These are phyloP conservation scores for Sphaerulina vaccinii DNA, from an alignment of 2,329 filamentous ascomycete species.

Conservation along the genomic window DNA sequence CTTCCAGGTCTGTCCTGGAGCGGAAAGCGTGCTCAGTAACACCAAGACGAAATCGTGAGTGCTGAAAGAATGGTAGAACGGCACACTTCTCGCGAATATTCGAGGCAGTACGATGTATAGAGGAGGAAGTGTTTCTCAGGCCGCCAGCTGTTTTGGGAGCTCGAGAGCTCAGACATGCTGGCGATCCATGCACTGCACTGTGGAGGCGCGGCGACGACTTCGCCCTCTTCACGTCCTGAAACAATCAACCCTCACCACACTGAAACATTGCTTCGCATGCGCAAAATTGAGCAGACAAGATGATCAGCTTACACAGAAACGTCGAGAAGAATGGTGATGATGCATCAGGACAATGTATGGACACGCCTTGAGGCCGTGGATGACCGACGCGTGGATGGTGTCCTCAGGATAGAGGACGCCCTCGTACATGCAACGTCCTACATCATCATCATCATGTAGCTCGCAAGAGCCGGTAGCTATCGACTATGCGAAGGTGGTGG, in stretches of 20 bases:
- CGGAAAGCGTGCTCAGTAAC: too few species aligned
- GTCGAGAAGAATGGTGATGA: neutral
- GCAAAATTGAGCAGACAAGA: neutral
- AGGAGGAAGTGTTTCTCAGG: too few species aligned
- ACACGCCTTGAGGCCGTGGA: neutral
- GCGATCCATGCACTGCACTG: too few species aligned
- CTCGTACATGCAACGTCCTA: slow-evolving; percentile 1
- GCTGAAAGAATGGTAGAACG: too few species aligned
- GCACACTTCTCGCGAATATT: too few species aligned
- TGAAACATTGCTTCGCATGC: neutral
- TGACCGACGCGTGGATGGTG: neutral
- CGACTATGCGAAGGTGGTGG: slow-evolving; percentile 5
- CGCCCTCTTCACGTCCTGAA: neutral
- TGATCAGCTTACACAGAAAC: neutral
- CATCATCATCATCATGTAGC: neutral
- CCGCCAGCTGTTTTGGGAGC: too few species aligned
- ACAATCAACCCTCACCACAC: neutral
- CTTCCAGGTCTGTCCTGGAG: neutral
- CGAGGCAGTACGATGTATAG: too few species aligned
- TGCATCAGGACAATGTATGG: neutral
- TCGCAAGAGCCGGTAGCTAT: neutral
- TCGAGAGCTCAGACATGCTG: too few species aligned
- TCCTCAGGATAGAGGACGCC: neutral
- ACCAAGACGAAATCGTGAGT: too few species aligned
- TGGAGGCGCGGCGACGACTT: too few species aligned